These are phyloP conservation scores for Pyrenochaeta sp. DNA, from an alignment of 2,329 filamentous ascomycete species.

Conservation along the genomic window DNA sequence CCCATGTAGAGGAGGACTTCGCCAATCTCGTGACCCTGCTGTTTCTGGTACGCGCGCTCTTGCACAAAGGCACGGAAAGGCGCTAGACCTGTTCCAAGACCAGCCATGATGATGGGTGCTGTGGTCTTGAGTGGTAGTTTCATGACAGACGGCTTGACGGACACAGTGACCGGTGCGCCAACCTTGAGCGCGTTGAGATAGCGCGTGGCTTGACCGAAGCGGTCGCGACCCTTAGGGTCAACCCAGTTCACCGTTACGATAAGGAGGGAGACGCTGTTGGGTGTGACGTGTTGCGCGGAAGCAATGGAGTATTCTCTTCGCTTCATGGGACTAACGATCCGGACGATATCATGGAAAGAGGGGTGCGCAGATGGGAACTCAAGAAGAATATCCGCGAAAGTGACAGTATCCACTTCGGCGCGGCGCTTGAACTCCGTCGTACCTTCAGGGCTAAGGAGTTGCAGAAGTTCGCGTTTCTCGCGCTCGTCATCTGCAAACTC, in stretches of 20 bases:
- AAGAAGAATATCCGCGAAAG: conserved; percentile 87
- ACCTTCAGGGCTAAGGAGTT: conserved; percentile 76
- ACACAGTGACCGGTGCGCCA: conserved; percentile 84
- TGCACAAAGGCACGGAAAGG: conserved; percentile 99
- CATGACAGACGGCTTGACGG: conserved; percentile 98
- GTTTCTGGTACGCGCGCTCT: conserved; percentile 96
- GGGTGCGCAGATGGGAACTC: conserved; percentile 92
- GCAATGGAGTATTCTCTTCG: conserved; percentile 99
- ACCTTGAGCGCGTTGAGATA: conserved; percentile 81
- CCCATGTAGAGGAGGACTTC: conserved; percentile 95
- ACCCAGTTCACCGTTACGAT: conserved; percentile 98
- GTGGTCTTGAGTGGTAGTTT: conserved; percentile 90
- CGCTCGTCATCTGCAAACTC: conserved; percentile 84
- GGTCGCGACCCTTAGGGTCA: conserved; percentile 84
- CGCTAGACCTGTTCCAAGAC: conserved; percentile 95
- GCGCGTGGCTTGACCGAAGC: conserved; percentile 90
- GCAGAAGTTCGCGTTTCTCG: conserved; percentile 81
- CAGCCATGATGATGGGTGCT: conserved; percentile 97
- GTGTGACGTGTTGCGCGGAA: conserved; percentile 93
- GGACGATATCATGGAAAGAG: conserved; percentile 84
- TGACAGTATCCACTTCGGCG: conserved; percentile 88
- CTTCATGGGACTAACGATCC: conserved; percentile 91
- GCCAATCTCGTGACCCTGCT: conserved; percentile 95
- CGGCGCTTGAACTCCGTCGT: conserved; percentile 91
- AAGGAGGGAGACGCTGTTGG: conserved; percentile 89